These are phyloP conservation scores for Inonotus hispidus DNA, from an alignment of 1,284 basidiomycete species.

Conservation along the genomic window DNA sequence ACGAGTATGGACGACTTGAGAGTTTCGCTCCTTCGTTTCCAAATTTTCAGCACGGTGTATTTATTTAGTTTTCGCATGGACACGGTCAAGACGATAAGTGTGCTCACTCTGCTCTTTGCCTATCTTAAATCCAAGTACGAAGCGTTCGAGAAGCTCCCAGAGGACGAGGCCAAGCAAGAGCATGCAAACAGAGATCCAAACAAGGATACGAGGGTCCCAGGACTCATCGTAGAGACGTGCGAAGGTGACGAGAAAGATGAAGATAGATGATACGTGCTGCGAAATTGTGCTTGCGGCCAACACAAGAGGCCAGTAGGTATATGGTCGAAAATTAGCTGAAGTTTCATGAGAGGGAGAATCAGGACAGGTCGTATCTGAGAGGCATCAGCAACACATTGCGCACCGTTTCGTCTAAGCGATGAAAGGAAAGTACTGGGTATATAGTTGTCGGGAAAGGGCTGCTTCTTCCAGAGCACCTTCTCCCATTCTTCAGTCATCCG, in stretches of 20 bases:
- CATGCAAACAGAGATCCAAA: constrained; percentile 58
- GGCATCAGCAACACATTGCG: constrained; percentile 29
- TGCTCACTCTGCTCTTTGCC: constrained; percentile 15
- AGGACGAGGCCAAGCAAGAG: constrained; percentile 56
- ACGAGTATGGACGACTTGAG: constrained; percentile 78
- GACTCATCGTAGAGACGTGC: constrained; percentile 58
- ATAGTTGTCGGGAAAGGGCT: constrained; percentile 80
- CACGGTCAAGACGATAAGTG: constrained; percentile 1
- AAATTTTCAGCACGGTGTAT: not conserved
- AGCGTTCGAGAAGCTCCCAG: constrained; percentile 55
- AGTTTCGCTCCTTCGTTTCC: constrained; percentile 51
- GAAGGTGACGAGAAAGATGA: constrained; percentile 81
- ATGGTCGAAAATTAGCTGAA: constrained; percentile 70
- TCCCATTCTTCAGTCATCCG: constrained; percentile 49
- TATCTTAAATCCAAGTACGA: constrained; percentile 23
- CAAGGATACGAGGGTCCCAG: constrained; percentile 64
- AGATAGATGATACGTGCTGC: constrained; percentile 80
- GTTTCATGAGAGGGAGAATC: constrained; percentile 3
- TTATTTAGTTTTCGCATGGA: not conserved
- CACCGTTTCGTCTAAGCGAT: constrained; percentile 74
- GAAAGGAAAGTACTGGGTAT: constrained; percentile 77
- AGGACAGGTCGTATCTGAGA: not conserved
- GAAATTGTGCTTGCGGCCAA: constrained; percentile 72
- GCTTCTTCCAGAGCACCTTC: constrained; percentile 80
- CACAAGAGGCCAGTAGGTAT: constrained; percentile 72